Conservation (phyloP, 352 stramenopile genomes). For the Phytophthora macrochlamydospora region DNA sequence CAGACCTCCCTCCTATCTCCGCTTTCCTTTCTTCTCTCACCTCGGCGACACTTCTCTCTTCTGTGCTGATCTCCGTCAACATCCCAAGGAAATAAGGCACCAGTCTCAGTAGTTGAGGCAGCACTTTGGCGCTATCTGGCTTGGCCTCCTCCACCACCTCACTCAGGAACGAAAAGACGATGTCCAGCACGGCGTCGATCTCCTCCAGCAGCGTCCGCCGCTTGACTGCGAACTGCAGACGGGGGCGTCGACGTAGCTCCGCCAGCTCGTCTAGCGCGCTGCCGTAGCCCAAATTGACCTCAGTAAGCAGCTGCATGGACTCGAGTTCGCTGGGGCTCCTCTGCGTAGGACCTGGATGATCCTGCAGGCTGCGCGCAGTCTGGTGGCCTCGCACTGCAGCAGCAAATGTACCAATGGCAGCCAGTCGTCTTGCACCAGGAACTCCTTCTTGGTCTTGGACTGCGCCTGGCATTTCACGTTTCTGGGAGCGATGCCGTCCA, state of each 20-base stretch:
- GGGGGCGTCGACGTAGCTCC: conserved; percentile 5
- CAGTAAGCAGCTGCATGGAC: conserved; percentile 76
- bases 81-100: conserved; percentile 62
- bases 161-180: conserved; percentile 57
- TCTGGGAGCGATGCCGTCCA: conserved; percentile 57
- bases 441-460: conserved; percentile 39
- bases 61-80: conserved; percentile 31
- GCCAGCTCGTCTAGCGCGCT: conserved; percentile 42
- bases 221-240: conserved; percentile 7
- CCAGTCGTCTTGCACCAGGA: conserved; percentile 57
- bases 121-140: conserved; percentile 31
- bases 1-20: neutral
- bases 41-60: conserved; percentile 5
- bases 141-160: conserved; percentile 42
- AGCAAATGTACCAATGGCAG: conserved; percentile 64
- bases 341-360: conserved; percentile 67
- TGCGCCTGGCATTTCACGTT: conserved; percentile 30
- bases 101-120: conserved; percentile 68
- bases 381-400: conserved; percentile 55
- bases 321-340: conserved; percentile 67
- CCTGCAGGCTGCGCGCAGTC: conserved; percentile 57
- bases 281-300: conserved; percentile 75
- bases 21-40: neutral
- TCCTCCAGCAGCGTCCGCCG: conserved; percentile 45
- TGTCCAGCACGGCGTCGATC: conserved; percentile 56